Evolutionary conservation across 2,329 filamentous ascomycete genomes (phyloP).

Genomic region (Talaromyces islandicus): DNA sequence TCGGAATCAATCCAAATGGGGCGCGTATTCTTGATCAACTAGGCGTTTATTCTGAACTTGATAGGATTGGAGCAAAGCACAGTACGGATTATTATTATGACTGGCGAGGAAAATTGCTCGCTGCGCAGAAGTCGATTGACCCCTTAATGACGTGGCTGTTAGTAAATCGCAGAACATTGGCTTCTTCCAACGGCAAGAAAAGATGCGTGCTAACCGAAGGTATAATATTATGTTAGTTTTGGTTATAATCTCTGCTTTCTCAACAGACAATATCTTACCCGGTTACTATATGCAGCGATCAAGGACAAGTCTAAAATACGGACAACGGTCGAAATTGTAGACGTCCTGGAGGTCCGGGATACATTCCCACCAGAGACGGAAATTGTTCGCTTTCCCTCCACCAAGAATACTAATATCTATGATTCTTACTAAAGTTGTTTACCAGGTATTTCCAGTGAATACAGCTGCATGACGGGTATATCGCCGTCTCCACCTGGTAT

Average conservation of each 20-base stretch:
- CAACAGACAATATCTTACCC: slow-evolving; percentile 31
- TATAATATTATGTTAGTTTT: background rate
- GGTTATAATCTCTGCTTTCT: slow-evolving; percentile 16
- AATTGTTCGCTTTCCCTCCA: background rate
- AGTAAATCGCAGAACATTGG: background rate
- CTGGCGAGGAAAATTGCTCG: background rate
- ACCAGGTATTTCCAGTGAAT: slow-evolving; percentile 14
- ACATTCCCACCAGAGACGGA: background rate
- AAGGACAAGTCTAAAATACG: slow-evolving; percentile 23
- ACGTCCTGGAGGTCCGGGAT: slow-evolving; percentile 12
- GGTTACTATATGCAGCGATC: slow-evolving; percentile 26
- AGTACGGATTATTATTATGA: background rate
- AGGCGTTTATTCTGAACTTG: slow-evolving; percentile 22
- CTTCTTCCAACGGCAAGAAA: background rate
- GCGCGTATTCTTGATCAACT: slow-evolving; percentile 47
- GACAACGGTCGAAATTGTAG: slow-evolving; percentile 18
- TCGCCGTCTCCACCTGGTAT: slow-evolving; percentile 9
- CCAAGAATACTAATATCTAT: background rate
- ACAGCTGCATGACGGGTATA: slow-evolving; percentile 19
- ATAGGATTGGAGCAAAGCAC: background rate
- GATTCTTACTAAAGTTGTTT: background rate
- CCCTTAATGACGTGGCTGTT: background rate
- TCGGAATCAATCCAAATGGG: slow-evolving; percentile 42
- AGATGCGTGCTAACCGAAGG: background rate
- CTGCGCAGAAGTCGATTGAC: background rate